Evolutionary conservation across 257 asterid species (phyloP).

Genomic region (Striga asiatica): DNA sequence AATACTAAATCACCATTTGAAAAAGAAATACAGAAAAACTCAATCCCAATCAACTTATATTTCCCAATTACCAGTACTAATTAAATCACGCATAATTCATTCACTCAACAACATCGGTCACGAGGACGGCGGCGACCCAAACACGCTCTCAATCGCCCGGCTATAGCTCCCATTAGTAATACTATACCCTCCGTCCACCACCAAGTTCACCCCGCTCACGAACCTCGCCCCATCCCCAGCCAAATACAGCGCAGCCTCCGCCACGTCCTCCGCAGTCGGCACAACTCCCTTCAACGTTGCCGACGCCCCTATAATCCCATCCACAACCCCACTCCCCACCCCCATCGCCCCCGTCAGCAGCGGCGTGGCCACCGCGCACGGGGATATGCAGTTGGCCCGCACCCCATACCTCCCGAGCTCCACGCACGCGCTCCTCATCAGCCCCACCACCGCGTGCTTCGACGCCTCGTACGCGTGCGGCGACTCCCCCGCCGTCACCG

Average conservation of each 20-base stretch:
- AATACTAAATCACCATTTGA: too few relatives aligned
- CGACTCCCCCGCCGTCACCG: conserved; percentile 45
- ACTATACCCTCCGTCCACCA: conserved; percentile 76
- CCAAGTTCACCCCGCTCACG: conserved; percentile 60
- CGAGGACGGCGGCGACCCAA: conserved; percentile 7
- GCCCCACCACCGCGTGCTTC: conserved; percentile 69
- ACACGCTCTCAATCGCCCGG: conserved; percentile 19
- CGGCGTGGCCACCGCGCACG: conserved; percentile 69
- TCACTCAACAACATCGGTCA: too few relatives aligned
- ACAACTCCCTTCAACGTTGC: conserved; percentile 57
- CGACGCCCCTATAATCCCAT: conserved; percentile 34
- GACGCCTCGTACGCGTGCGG: conserved; percentile 58
- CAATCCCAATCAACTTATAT: too few relatives aligned
- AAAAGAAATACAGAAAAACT: too few relatives aligned
- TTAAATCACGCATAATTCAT: too few relatives aligned
- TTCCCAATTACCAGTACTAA: too few relatives aligned
- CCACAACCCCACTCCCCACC: conserved; percentile 34
- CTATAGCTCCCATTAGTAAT: conserved; percentile 47
- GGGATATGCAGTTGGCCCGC: conserved; percentile 63
- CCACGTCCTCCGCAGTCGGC: conserved; percentile 60
- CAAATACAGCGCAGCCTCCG: conserved; percentile 66
- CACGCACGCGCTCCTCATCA: conserved; percentile 49
- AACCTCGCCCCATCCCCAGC: conserved; percentile 51
- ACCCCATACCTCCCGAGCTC: conserved; percentile 68
- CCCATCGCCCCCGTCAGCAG: conserved; percentile 36